phyloP scores from a whole-genome alignment of 352 stramenopile genomes.

The Halophytophthora polymorphica region DNA sequence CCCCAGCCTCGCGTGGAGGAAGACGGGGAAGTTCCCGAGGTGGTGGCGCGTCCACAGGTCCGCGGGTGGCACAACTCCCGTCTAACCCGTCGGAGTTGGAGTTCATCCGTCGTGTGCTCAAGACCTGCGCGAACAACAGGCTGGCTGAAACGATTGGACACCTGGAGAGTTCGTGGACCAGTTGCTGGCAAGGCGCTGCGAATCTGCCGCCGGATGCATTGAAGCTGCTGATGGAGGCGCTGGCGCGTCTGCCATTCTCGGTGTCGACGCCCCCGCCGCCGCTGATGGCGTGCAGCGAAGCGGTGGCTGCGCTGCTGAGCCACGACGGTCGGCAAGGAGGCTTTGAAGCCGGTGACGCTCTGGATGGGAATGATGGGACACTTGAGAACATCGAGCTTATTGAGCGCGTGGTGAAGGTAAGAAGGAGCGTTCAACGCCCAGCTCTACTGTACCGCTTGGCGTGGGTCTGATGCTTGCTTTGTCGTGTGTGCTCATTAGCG shows the following conservation, averaged over 20 bases:
- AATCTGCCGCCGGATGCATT: constrained; percentile 37
- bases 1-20: constrained; percentile 1
- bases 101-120: constrained; percentile 44
- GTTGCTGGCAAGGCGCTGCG: constrained; percentile 39
- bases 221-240: constrained; percentile 35
- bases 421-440: neutral
- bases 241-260: constrained; percentile 51
- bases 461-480: neutral
- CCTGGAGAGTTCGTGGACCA: constrained; percentile 36
- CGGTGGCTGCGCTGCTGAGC: constrained; percentile 25
- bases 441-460: no score
- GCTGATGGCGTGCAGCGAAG: constrained; percentile 26
- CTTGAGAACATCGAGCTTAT: constrained; percentile 41
- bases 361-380: constrained; percentile 40
- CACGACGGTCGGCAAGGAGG: constrained; percentile 6
- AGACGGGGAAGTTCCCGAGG: neutral
- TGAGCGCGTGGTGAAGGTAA: constrained; percentile 25
- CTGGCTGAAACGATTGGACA: constrained; percentile 34
- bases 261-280: constrained; percentile 28
- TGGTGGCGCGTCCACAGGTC: neutral
- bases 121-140: constrained; percentile 36
- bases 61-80: constrained; percentile 1
- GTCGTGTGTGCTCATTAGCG: constrained; percentile 17
- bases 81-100: constrained; percentile 30
- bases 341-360: constrained; percentile 3